Evolutionary conservation across 345 rosid species (phyloP).

Genomic region (Kernera saxatilis): DNA sequence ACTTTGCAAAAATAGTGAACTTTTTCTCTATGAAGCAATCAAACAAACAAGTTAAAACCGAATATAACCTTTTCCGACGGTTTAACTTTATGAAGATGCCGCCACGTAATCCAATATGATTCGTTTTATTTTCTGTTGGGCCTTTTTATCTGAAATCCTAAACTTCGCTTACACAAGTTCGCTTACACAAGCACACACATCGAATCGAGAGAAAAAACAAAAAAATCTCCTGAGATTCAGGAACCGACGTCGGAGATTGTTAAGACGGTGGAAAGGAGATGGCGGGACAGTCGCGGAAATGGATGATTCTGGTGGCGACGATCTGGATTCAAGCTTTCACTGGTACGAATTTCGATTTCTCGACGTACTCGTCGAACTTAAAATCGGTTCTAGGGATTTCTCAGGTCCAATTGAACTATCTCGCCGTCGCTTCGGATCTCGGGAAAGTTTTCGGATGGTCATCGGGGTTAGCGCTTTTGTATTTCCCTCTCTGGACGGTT

Average conservation of each 20-base stretch:
- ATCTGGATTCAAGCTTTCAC: conserved; percentile 97
- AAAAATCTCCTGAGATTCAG: background rate
- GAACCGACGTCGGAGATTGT: conserved; percentile 1
- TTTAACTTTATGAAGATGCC: background rate
- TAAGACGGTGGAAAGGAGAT: conserved; percentile 21
- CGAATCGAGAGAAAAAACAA: background rate
- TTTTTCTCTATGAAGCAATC: background rate
- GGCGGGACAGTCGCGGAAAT: conserved; percentile 83
- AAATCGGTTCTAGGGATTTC: conserved; percentile 76
- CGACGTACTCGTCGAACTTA: conserved; percentile 74
- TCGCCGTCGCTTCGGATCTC: conserved; percentile 92
- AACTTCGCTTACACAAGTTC: background rate
- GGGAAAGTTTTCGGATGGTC: conserved; percentile 97
- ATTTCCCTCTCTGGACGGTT: conserved; percentile 65
- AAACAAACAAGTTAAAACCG: background rate
- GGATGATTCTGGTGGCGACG: conserved; percentile 95
- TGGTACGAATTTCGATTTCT: conserved; percentile 95
- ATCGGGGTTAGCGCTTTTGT: conserved; percentile 77
- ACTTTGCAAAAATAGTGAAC: too few relatives aligned
- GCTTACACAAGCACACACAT: background rate
- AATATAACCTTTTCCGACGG: background rate
- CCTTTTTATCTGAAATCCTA: too few relatives aligned
- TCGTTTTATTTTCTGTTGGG: background rate
- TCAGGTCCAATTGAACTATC: conserved; percentile 80
- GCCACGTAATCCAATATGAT: conserved; percentile 13